Evolutionary conservation across 495 filamentous ascomycete genomes (phyloP).

Genomic region (Rostrohypoxylon terebratum): DNA sequence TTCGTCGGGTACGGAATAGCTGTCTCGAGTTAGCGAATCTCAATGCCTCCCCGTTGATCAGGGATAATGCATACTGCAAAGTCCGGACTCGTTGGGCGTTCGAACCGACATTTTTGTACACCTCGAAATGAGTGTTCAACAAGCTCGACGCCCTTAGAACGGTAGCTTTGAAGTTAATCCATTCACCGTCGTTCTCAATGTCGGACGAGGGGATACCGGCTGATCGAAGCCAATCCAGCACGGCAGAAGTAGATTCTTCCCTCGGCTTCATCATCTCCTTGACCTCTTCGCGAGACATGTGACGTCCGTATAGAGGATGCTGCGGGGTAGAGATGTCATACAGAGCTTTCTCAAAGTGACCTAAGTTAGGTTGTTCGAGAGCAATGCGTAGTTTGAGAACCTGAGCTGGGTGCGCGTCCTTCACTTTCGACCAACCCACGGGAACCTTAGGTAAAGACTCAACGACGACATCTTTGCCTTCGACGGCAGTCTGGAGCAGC

Average conservation of each 20-base stretch:
- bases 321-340: conserved; percentile 72
- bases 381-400: conserved; percentile 66
- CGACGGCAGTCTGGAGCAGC: conserved; percentile 38
- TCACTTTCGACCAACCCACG: conserved; percentile 59
- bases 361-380: conserved; percentile 63
- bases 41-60: conserved; percentile 22
- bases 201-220: conserved; percentile 56
- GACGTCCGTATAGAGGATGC: conserved; percentile 70
- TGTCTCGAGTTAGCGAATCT: conserved; percentile 35
- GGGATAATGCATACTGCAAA: conserved; percentile 44
- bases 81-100: conserved; percentile 61
- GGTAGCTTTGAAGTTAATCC: conserved; percentile 66
- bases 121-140: conserved; percentile 66
- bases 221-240: conserved; percentile 63
- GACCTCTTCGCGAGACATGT: conserved; percentile 70
- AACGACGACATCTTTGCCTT: conserved; percentile 54
- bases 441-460: conserved; percentile 60
- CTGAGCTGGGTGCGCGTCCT: conserved; percentile 52
- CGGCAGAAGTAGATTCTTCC: conserved; percentile 52
- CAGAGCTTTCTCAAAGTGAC: conserved; percentile 69
- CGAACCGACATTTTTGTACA: conserved; percentile 58
- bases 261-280: conserved; percentile 62
- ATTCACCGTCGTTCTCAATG: conserved; percentile 64
- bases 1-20: conserved; percentile 71
- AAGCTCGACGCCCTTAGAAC: conserved; percentile 65